These are phyloP conservation scores for Scheffersomyces stipitis DNA, from an alignment of 805 yeast genomes.

Conservation along the genomic window DNA sequence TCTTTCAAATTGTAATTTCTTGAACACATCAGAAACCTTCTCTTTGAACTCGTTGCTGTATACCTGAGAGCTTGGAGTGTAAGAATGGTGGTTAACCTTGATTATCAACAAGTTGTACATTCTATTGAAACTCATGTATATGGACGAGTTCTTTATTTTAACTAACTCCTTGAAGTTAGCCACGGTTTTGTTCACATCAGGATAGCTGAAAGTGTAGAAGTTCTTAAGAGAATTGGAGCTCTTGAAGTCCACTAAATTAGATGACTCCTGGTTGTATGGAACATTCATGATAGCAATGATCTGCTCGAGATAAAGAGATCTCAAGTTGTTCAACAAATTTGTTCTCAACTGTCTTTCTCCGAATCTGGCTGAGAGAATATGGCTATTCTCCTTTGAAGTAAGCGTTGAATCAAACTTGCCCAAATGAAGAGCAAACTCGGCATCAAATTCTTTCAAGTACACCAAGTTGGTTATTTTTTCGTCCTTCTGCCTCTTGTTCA, in stretches of 20 bases:
- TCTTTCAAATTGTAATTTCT: conserved; percentile 15
- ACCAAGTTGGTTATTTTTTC: conserved; percentile 11
- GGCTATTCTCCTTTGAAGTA: conserved; percentile 14
- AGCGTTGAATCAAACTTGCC: conserved; percentile 17
- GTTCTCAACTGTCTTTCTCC: conserved; percentile 37
- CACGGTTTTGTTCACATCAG: not conserved
- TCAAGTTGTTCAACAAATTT: conserved; percentile 32
- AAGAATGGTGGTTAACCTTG: conserved; percentile 20
- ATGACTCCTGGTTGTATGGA: conserved; percentile 27
- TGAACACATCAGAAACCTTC: conserved; percentile 14
- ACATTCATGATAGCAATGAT: conserved; percentile 34
- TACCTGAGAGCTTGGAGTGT: conserved; percentile 10
- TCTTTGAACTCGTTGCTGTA: conserved; percentile 15
- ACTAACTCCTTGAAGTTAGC: not conserved
- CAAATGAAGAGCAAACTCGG: conserved; percentile 14
- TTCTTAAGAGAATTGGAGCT: conserved; percentile 23
- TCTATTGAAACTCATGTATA: conserved; percentile 19
- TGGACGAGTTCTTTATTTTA: conserved; percentile 14
- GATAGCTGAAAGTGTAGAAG: conserved; percentile 13
- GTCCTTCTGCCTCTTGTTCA: conserved; percentile 4
- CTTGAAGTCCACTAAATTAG: conserved; percentile 28
- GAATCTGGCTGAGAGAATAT: conserved; percentile 12
- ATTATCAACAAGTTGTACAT: conserved; percentile 21
- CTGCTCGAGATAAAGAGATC: conserved; percentile 38
- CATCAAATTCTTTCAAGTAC: conserved; percentile 15